Conservation (phyloP, 1,284 basidiomycete genomes). For the Moesziomyces sp. region DNA sequence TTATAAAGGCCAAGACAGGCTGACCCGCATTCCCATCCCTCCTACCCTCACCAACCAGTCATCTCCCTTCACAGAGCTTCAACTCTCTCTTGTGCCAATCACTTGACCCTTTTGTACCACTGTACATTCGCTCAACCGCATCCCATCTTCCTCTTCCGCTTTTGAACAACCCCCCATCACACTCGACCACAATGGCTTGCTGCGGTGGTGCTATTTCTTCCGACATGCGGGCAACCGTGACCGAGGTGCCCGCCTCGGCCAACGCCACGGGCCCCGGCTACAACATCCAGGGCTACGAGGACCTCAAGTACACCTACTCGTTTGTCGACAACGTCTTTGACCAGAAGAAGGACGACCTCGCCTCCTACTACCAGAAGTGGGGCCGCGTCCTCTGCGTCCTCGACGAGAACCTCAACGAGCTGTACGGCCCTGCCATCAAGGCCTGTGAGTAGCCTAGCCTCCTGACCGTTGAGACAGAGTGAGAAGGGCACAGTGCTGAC, state of each 20-base stretch:
- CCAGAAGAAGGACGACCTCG: conserved; percentile 68
- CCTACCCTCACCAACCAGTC: conserved; percentile 19
- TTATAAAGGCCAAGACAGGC: conserved; percentile 16
- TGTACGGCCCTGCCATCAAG: conserved; percentile 64
- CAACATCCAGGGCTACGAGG: conserved; percentile 55
- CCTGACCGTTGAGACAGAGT: too few relatives aligned
- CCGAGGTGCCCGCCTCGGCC: conserved; percentile 56
- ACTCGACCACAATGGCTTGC: conserved; percentile 40
- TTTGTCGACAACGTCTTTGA: conserved; percentile 70
- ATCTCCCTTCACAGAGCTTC: conserved; percentile 26
- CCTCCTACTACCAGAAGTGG: conserved; percentile 70
- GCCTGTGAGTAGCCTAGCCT: conserved; percentile 39
- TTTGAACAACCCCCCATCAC: background rate
- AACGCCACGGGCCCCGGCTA: conserved; percentile 60
- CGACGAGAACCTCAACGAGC: conserved; percentile 67
- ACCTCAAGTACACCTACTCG: conserved; percentile 67
- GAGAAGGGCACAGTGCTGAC: conserved; percentile 1
- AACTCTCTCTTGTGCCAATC: conserved; percentile 24
- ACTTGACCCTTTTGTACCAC: conserved; percentile 13
- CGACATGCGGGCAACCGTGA: conserved; percentile 69
- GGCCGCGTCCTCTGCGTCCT: conserved; percentile 69
- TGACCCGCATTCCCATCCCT: background rate
- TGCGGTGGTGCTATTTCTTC: conserved; percentile 57
- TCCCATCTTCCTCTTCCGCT: conserved; percentile 1
- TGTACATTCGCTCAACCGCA: conserved; percentile 39